These are phyloP conservation scores for Isatis lusitanica DNA, from an alignment of 441 rosid genomes.

Conservation along the genomic window DNA sequence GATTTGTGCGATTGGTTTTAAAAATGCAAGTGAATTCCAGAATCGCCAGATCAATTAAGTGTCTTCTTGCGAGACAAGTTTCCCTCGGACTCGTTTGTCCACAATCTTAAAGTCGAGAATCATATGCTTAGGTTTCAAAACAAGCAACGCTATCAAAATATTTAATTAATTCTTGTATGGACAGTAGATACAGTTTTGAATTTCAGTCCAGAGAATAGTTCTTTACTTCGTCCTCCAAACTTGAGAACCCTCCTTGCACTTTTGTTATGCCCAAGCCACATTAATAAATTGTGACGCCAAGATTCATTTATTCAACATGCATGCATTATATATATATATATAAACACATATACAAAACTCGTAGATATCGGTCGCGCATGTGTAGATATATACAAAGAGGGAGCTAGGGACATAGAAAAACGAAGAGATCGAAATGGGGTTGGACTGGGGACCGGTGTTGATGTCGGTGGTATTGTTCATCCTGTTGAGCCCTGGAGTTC, in stretches of 20 bases:
- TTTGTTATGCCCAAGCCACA: constrained; percentile 1
- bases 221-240: constrained; percentile 17
- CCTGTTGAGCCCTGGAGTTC: constrained; percentile 57
- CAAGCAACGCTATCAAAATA: constrained; percentile 17
- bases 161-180: background rate
- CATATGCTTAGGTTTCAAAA: constrained; percentile 10
- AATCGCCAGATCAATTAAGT: constrained; percentile 5
- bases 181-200: background rate
- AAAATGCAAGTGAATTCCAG: background rate
- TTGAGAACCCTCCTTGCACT: constrained; percentile 12
- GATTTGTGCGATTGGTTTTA: background rate
- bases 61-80: background rate
- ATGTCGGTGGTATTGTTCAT: constrained; percentile 58
- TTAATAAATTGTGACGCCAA: background rate
- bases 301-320: background rate
- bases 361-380: background rate
- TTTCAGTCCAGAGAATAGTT: background rate
- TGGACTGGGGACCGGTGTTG: constrained; percentile 67
- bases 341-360: background rate
- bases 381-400: background rate
- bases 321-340: background rate
- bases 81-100: background rate
- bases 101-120: background rate
- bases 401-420: background rate
- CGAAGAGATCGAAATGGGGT: constrained; percentile 36